phyloP scores from a whole-genome alignment of 768 basidiomycete genomes.

The Boletus vermiculosoides region DNA sequence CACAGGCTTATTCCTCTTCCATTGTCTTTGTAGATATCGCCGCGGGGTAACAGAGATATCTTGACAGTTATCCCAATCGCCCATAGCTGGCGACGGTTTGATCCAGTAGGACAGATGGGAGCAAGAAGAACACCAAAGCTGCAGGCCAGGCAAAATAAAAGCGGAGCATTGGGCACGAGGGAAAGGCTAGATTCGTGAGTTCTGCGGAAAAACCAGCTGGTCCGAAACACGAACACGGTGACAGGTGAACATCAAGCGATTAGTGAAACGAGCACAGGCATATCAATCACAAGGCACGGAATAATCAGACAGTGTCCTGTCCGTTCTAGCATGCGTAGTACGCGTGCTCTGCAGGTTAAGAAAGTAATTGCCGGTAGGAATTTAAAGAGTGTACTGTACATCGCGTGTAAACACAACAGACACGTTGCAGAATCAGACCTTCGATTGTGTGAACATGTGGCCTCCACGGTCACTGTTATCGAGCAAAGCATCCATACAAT shows the following conservation, averaged over 20 bases:
- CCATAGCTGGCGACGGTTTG: slow-evolving; percentile 10
- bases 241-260: slow-evolving; percentile 12
- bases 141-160: slow-evolving; percentile 21
- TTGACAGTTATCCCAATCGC: slow-evolving; percentile 10
- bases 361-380: slow-evolving; percentile 6
- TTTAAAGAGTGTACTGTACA: slow-evolving; percentile 4
- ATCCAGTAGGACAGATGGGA: slow-evolving; percentile 8
- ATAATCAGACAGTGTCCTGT: slow-evolving; percentile 9
- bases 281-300: slow-evolving; percentile 23
- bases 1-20: slow-evolving; percentile 44
- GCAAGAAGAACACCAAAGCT: slow-evolving; percentile 1
- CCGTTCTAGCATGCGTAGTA: slow-evolving; percentile 25
- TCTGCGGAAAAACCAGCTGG: slow-evolving; percentile 18
- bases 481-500: neutral
- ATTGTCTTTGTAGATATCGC: slow-evolving; percentile 40
- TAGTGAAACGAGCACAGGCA: slow-evolving; percentile 18
- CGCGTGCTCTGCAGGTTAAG: slow-evolving; percentile 23
- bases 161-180: slow-evolving; percentile 31
- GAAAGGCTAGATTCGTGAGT: slow-evolving; percentile 23
- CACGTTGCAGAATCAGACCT: slow-evolving; percentile 26
- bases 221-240: slow-evolving; percentile 29
- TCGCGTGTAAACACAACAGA: slow-evolving; percentile 10
- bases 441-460: slow-evolving; percentile 18
- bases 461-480: neutral
- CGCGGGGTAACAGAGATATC: slow-evolving; percentile 26